Conservation (phyloP, 1,284 basidiomycete genomes). For the Peniophora sp. region DNA sequence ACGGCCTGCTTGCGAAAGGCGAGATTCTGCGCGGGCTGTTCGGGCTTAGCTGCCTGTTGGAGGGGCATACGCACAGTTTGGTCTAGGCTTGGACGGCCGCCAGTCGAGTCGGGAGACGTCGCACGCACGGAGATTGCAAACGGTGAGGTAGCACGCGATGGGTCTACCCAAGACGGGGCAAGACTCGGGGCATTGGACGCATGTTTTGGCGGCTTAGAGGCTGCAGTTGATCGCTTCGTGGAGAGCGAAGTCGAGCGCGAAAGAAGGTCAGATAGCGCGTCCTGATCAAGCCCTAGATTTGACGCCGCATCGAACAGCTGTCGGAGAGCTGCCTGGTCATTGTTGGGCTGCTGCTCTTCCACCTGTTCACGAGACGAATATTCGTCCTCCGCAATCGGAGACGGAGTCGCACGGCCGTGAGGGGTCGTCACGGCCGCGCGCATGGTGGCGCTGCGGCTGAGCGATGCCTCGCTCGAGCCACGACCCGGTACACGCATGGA, state of each 20-base stretch:
- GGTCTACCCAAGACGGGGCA: constrained; percentile 8
- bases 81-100: constrained; percentile 29
- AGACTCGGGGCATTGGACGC: constrained; percentile 28
- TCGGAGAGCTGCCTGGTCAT: constrained; percentile 41
- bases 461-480: too few species aligned
- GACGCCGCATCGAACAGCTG: constrained; percentile 70
- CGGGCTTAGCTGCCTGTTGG: constrained; percentile 11
- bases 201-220: constrained; percentile 31
- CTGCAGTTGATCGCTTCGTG: constrained; percentile 37
- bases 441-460: too few species aligned
- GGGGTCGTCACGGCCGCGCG: too few species aligned
- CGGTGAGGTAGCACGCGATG: constrained; percentile 12
- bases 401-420: constrained; percentile 7
- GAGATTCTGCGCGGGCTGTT: constrained; percentile 22
- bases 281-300: constrained; percentile 66
- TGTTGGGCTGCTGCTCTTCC: neutral
- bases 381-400: constrained; percentile 8
- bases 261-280: constrained; percentile 59
- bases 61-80: constrained; percentile 1
- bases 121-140: constrained; percentile 14
- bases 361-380: neutral
- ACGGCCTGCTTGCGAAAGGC: constrained; percentile 30
- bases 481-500: too few species aligned
- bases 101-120: constrained; percentile 19
- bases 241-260: constrained; percentile 61